Percentiles rank a stretch among this genome's conserved stretches.
phyloP scores from a whole-genome alignment of 192 early-diverging fungal species.

The Mortierella claussenii region DNA sequence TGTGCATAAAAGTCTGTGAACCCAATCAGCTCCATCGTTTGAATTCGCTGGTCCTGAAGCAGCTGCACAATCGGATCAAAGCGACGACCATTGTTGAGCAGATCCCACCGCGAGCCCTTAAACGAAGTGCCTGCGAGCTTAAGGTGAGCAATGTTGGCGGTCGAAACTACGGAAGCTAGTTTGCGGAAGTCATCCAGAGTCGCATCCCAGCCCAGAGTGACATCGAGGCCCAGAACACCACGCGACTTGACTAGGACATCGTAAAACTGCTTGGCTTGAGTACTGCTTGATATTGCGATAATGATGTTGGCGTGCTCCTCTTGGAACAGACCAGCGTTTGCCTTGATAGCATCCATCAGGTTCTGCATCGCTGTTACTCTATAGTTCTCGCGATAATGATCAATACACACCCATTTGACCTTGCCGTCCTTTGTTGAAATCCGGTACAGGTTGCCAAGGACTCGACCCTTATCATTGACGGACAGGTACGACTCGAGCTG shows the following conservation, averaged over 20 bases:
- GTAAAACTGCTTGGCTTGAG: conserved; percentile 3
- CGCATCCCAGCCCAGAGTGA: conserved; percentile 3
- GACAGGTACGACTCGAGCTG: conserved; percentile 8
- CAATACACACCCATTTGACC: conserved; percentile 25
- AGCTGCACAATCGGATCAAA: conserved; percentile 14
- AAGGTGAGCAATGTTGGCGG: conserved; percentile 1
- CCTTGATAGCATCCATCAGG: background rate
- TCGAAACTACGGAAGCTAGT: background rate
- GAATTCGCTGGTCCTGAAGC: conserved; percentile 6
- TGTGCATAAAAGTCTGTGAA: conserved; percentile 2
- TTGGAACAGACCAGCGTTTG: background rate
- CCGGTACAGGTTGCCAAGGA: conserved; percentile 11
- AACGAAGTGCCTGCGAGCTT: background rate
- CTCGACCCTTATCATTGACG: background rate
- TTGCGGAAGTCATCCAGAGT: background rate
- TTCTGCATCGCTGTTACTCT: background rate
- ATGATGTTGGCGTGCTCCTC: background rate
- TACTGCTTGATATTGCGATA: background rate
- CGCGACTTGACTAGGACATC: background rate
- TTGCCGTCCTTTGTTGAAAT: conserved; percentile 7
- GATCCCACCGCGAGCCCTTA: background rate
- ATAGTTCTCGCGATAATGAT: conserved; percentile 20
- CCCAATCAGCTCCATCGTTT: background rate
- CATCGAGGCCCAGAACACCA: conserved; percentile 1
- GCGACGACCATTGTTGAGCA: conserved; percentile 1